Base-by-base conservation (phyloP, 108 stramenopile species). In the Pseudonitzschia multistriata region DNA sequence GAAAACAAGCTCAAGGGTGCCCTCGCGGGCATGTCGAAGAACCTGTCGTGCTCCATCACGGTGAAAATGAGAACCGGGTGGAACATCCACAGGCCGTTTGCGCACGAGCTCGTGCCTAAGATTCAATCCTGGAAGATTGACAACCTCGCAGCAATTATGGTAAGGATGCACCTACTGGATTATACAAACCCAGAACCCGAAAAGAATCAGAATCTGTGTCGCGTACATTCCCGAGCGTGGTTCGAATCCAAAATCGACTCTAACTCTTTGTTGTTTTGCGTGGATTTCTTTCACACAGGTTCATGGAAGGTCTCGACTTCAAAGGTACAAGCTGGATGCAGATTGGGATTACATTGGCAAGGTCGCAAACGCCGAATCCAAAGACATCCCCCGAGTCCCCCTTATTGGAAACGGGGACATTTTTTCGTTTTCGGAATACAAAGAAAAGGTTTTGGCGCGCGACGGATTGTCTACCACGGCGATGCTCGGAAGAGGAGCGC, bases 401-500 rank as follows among this genome's bases (percentile, higher is more conserved):
- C 66, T 99, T 13, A 96, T 99, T 71, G 98, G 98, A 56, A 99
- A 99, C 73, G 99, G 99, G 29, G 99, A 99, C 72, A 84, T 99
- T 21, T 84, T 97, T 67, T 79, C 83, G 48, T 98, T 83, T 76
- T 64, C 78, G 7, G 96, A 98, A 69, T 97, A 91, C 68, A 90
- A 92, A 67, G 85, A 86, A 64, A 92, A 91, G 37, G 73, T 91
- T 30, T 13, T 64, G 40, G 70, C 72, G 22, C 56, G 79, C 14
- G 79, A 77, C 37, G 78, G 90, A 47, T 29, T 96, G 15, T 76
- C 80, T 4, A 76, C 82, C 11, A 95, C 95, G 33, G 96, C 96
- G 24, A 99, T 99, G 99, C 81, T 99, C 5, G 99, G 81, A 27
- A 81, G 97, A 49, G 98, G 98, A 47, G 97, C 97, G 3, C 82